Evolutionary conservation across 208 protist genomes (phyloP), one percentile per base, ranked within the genome.

Genomic region (Acanthamoeba triangularis): DNA sequence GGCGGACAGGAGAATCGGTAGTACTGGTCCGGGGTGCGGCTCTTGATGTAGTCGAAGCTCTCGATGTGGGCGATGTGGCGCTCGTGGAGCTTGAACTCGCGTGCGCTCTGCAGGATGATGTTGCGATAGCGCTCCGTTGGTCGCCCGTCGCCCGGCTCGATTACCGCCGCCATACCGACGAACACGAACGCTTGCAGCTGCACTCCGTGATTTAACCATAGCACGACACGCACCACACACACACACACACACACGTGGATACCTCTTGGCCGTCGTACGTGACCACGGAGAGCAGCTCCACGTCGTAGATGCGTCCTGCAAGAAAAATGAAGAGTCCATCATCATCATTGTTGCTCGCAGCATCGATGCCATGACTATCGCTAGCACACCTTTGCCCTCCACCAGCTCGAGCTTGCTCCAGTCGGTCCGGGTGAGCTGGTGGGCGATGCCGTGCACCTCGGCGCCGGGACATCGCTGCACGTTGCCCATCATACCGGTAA

Each of bases 41-140:
- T 80, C 18, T 30, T 20, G 72, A 80, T 25, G 72, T 47, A 80
- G 20, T 80, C 72, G 37, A 80, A 80, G 72, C 72, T 80, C 35
- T 80, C 72, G 72, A 80, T 80, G 72, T 80, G 72, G 35, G 72
- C 33, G 72, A 80, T 80, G 72, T 80, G 72, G 18, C 37, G 30
- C 37, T 80, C 72, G 37, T 80, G 72, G 18, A 80, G 30, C 10
- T 30, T 30, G 18, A 49, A 47, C 72, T 80, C 72, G 30, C 72
- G 30, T 2, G 72, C 72, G 72, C 72, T 80, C 37, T 80, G 30
- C 18, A 80, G 37, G 30, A 80, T 80, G 72, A 80, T 80, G 72
- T 80, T 80, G 35, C 72, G 30, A 35, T 80, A 80, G 37, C 72
- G 72, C 37, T 80, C 72, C 35, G 28, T 20, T 20, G 72, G 72